Evolutionary conservation across 2,329 filamentous ascomycete species (phyloP), one percentile per base, ranked within the genome.

Genomic region (Metarhizium sp.): DNA sequence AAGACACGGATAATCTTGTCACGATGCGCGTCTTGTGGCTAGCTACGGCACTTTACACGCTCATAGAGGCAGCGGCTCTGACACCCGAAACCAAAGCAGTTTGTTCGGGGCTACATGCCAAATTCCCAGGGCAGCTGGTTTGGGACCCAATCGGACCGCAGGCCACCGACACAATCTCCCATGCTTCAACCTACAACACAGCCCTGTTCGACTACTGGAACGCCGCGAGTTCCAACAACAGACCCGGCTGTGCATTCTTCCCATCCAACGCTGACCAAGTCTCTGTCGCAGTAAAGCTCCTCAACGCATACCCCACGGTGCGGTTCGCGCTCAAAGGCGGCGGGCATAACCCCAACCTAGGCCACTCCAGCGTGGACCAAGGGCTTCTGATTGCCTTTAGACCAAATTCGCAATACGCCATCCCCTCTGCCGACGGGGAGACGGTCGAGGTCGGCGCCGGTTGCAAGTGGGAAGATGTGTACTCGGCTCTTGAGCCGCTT

Each of bases 311-410:
- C 46, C 54, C 56, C 1, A 69, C 73, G 42, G 77, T 76, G 54
- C 66, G 64, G 2, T 84, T 84, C 59, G 79, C 80, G 6, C 66
- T 81, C 60, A 78, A 80, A 60, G 77, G 77, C 7, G 81, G 80
- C 32, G 81, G 81, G 1, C 80, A 84, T 65, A 79, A 77, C 55
- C 76, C 79, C 4, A 81, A 81, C 61, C 71, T 76, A 18, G 75
- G 76, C 58, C 76, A 75, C 43, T 73, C 79, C 2, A 83, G 75
- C 59, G 75, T 78, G 50, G 64, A 73, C 14, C 73, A 67, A 2
- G 78, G 78, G 0, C 68, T 78, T 1, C 64, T 78, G 5, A 75
- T 84, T 29, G 51, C 55, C 3, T 54, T 57, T 20, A 50, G 54
- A 18, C 55, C 55, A 14, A 55, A 55, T 40, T 54, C 46, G 36